These are phyloP conservation scores for Iberis pinnata DNA, from an alignment of 345 rosid species.

Conservation along the genomic window DNA sequence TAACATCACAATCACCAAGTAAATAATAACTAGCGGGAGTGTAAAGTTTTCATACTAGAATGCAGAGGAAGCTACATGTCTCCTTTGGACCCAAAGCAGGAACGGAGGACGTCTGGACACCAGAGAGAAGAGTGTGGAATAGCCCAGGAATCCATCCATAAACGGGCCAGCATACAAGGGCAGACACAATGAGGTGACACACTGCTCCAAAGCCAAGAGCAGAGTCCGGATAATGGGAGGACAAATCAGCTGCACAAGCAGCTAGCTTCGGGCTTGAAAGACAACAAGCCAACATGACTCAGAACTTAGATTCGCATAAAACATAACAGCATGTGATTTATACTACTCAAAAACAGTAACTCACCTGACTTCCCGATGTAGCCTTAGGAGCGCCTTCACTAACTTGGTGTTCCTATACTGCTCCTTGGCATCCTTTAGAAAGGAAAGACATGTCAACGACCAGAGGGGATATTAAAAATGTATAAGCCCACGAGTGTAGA, in stretches of 20 bases:
- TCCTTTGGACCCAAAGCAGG: slow-evolving; percentile 92
- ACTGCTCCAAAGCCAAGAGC: slow-evolving; percentile 94
- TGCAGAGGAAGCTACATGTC: slow-evolving; percentile 86
- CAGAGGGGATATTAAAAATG: not conserved
- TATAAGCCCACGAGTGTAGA: slow-evolving; percentile 6
- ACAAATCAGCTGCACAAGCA: slow-evolving; percentile 88
- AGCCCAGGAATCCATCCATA: slow-evolving; percentile 96
- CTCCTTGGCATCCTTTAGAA: slow-evolving; percentile 69
- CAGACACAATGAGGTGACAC: slow-evolving; percentile 86
- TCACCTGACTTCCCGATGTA: slow-evolving; percentile 94
- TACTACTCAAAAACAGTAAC: slow-evolving; percentile 15
- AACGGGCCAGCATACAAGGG: slow-evolving; percentile 91
- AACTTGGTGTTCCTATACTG: slow-evolving; percentile 89
- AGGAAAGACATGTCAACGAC: slow-evolving; percentile 15
- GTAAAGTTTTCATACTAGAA: slow-evolving; percentile 57
- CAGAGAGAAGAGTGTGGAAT: slow-evolving; percentile 70
- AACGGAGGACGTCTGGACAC: slow-evolving; percentile 62
- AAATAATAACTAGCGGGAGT: slow-evolving; percentile 17
- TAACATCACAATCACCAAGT: slow-evolving; percentile 10
- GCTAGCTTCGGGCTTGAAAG: slow-evolving; percentile 88
- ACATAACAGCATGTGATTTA: slow-evolving; percentile 5
- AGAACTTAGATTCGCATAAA: slow-evolving; percentile 17
- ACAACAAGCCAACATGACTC: slow-evolving; percentile 22
- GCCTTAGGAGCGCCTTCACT: slow-evolving; percentile 72
- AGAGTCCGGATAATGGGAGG: slow-evolving; percentile 77